phyloP scores from a whole-genome alignment of 2,329 filamentous ascomycete genomes.

The Chrysosporium queenslandicum region DNA sequence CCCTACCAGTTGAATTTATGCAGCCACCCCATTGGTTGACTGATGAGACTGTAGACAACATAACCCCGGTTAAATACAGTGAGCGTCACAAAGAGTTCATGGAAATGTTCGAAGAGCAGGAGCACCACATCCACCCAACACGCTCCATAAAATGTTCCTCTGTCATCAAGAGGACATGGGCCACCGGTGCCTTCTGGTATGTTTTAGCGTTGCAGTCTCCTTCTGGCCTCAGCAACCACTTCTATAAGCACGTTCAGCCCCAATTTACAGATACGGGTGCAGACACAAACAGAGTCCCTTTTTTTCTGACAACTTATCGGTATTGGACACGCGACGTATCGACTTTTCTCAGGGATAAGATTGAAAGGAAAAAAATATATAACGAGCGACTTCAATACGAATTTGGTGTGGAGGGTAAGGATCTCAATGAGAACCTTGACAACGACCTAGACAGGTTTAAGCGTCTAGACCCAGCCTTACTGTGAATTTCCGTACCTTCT shows the following conservation, averaged over 20 bases:
- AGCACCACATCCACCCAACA: constrained; percentile 11
- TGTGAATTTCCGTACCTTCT: neutral
- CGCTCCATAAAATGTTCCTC: neutral
- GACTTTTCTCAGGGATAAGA: constrained; percentile 15
- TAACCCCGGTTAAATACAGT: neutral
- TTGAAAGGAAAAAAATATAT: constrained; percentile 16
- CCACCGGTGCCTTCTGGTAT: neutral
- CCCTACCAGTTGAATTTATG: constrained; percentile 25
- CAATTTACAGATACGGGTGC: constrained; percentile 14
- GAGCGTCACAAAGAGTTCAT: constrained; percentile 1
- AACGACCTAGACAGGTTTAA: constrained; percentile 2
- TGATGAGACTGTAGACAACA: constrained; percentile 17
- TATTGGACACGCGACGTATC: constrained; percentile 16
- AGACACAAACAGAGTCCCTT: constrained; percentile 14
- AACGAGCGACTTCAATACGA: constrained; percentile 13
- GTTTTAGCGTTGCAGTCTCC: constrained; percentile 16
- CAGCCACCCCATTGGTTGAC: constrained; percentile 24
- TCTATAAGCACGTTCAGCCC: constrained; percentile 19
- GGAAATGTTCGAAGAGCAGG: neutral
- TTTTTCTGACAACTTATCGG: constrained; percentile 16
- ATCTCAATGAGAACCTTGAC: neutral
- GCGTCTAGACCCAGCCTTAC: neutral
- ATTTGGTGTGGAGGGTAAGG: constrained; percentile 16
- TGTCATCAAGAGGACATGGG: constrained; percentile 8
- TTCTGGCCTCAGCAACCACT: constrained; percentile 22